Evolutionary conservation across 2,329 filamentous ascomycete genomes (phyloP).

Genomic region (Colletotrichum plurivorum): DNA sequence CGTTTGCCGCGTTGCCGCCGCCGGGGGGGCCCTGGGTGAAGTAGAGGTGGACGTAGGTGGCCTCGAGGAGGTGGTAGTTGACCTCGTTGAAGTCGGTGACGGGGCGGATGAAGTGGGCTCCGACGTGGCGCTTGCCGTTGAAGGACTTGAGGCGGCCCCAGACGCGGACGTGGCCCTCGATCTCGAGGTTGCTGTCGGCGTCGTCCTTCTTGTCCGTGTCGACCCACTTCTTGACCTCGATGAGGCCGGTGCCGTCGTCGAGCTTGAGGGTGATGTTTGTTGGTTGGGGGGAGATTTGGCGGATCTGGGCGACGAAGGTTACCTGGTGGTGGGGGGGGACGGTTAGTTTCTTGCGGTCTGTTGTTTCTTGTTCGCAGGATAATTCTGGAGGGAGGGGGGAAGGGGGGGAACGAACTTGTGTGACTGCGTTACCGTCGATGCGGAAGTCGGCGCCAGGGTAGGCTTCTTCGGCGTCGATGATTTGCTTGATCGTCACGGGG

Average conservation of each 20-base stretch:
- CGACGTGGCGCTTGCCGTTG: conserved; percentile 85
- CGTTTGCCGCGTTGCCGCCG: conserved; percentile 55
- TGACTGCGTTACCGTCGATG: conserved; percentile 82
- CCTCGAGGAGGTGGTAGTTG: conserved; percentile 91
- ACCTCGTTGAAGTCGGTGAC: conserved; percentile 92
- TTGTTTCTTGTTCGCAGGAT: too few species aligned
- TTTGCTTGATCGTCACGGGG: conserved; percentile 95
- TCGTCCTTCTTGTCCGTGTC: conserved; percentile 72
- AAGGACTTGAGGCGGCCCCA: conserved; percentile 89
- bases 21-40: conserved; percentile 79
- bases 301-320: conserved; percentile 92
- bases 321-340: conserved; percentile 42
- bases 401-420: conserved; percentile 66
- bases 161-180: conserved; percentile 87
- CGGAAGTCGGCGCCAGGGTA: conserved; percentile 82
- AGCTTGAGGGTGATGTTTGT: conserved; percentile 94
- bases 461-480: conserved; percentile 84
- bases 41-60: conserved; percentile 88
- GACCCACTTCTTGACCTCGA: conserved; percentile 93
- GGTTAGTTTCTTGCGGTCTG: neutral
- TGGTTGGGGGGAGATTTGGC: conserved; percentile 85
- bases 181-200: conserved; percentile 69
- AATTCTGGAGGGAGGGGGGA: neutral
- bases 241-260: conserved; percentile 93
- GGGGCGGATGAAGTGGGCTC: conserved; percentile 84